Conservation (phyloP, 1,284 basidiomycete species). For the Ceratobasidium theobromae region DNA sequence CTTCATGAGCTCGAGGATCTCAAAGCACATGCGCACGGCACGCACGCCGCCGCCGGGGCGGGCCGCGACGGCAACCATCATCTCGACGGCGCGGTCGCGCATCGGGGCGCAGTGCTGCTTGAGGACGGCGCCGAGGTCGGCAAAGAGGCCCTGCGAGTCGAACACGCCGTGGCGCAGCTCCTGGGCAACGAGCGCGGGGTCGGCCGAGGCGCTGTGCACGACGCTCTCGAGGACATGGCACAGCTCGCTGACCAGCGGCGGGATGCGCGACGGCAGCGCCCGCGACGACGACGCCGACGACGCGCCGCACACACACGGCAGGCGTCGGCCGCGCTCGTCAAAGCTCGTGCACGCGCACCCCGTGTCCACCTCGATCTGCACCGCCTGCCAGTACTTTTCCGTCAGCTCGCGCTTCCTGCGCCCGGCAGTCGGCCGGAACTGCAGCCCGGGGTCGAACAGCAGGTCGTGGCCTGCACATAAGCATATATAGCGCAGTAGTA, state of each 20-base stretch:
- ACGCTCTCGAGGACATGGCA: constrained; percentile 81
- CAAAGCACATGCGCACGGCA: constrained; percentile 77
- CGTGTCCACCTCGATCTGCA: constrained; percentile 73
- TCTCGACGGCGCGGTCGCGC: constrained; percentile 80
- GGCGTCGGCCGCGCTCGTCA: constrained; percentile 56
- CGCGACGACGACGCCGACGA: constrained; percentile 44
- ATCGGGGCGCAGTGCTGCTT: constrained; percentile 93
- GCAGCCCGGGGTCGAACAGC: constrained; percentile 77
- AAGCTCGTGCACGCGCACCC: constrained; percentile 87
- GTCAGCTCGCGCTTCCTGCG: constrained; percentile 72
- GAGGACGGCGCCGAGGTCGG: constrained; percentile 75
- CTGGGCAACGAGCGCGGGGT: constrained; percentile 68
- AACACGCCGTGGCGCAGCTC: constrained; percentile 78
- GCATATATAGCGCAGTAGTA: constrained; percentile 26
- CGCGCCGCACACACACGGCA: constrained; percentile 63
- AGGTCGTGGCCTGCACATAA: constrained; percentile 73
- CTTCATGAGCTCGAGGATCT: constrained; percentile 94
- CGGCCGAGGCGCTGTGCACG: constrained; percentile 56
- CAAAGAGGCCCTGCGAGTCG: constrained; percentile 79
- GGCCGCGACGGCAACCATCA: constrained; percentile 71
- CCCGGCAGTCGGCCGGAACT: constrained; percentile 69
- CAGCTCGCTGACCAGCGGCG: constrained; percentile 72
- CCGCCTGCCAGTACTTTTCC: constrained; percentile 83
- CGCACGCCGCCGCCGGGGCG: constrained; percentile 54
- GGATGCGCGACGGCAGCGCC: constrained; percentile 60